These are phyloP conservation scores for Rhizopus microsporus DNA, from an alignment of 371 early-diverging fungal species.

Conservation along the genomic window DNA sequence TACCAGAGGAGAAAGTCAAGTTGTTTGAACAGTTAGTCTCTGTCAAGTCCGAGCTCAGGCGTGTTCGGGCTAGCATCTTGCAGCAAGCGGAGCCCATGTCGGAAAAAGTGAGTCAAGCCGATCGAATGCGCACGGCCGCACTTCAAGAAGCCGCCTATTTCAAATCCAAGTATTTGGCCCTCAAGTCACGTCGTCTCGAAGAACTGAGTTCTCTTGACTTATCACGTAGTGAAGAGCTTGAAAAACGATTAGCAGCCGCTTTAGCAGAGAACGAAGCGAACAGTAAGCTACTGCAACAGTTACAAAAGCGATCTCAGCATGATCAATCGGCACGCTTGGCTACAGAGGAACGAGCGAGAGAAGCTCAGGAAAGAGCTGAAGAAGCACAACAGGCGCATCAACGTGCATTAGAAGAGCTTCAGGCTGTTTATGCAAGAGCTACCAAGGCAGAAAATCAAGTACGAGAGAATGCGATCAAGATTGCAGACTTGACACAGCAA, in stretches of 20 bases:
- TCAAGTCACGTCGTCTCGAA: constrained; percentile 33
- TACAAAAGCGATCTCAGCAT: constrained; percentile 48
- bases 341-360: constrained; percentile 52
- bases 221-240: constrained; percentile 50
- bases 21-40: constrained; percentile 48
- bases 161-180: constrained; percentile 50
- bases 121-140: constrained; percentile 58
- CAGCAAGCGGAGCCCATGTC: constrained; percentile 59
- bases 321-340: constrained; percentile 41
- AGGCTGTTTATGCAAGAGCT: constrained; percentile 43
- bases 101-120: constrained; percentile 50
- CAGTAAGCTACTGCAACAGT: constrained; percentile 32
- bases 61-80: constrained; percentile 45
- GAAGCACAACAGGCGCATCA: constrained; percentile 58
- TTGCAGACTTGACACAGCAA: constrained; percentile 54
- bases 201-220: constrained; percentile 44
- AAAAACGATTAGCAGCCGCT: constrained; percentile 48
- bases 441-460: constrained; percentile 52
- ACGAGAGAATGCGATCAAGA: constrained; percentile 41
- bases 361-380: constrained; percentile 50
- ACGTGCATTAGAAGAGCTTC: constrained; percentile 51
- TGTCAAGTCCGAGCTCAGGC: constrained; percentile 46
- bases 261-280: constrained; percentile 51
- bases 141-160: constrained; percentile 64
- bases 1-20: constrained; percentile 36